These are phyloP conservation scores for Botrytis byssoidea DNA, from an alignment of 2,329 filamentous ascomycete genomes.

Conservation along the genomic window DNA sequence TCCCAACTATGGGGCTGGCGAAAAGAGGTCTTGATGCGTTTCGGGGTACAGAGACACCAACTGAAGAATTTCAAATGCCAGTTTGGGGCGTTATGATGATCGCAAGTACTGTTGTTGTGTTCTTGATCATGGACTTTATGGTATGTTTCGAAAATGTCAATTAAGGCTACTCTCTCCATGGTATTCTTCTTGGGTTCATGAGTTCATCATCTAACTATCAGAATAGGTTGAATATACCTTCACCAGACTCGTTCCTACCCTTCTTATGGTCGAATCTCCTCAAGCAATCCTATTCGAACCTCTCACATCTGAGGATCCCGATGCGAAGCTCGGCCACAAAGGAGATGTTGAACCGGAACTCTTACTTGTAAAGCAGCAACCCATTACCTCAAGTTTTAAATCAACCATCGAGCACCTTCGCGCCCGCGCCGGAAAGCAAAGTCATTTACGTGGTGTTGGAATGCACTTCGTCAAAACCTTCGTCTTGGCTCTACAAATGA, in stretches of 20 bases:
- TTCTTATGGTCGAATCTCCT: slow-evolving; percentile 62
- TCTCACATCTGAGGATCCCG: slow-evolving; percentile 37
- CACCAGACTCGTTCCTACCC: slow-evolving; percentile 56
- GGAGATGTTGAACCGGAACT: slow-evolving; percentile 43
- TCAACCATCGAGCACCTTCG: slow-evolving; percentile 60
- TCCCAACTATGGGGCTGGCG: not conserved
- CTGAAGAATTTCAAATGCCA: slow-evolving; percentile 26
- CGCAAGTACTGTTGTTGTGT: slow-evolving; percentile 20
- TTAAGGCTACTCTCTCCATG: not conserved
- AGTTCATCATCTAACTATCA: slow-evolving; percentile 23
- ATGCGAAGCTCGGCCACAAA: slow-evolving; percentile 35
- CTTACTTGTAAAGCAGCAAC: slow-evolving; percentile 50
- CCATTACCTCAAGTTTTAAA: slow-evolving; percentile 61
- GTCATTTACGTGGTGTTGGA: slow-evolving; percentile 67
- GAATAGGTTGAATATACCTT: slow-evolving; percentile 54
- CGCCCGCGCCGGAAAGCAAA: slow-evolving; percentile 60
- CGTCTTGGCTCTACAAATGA: slow-evolving; percentile 32
- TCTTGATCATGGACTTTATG: slow-evolving; percentile 23
- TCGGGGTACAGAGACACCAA: not conserved
- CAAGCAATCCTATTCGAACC: slow-evolving; percentile 51
- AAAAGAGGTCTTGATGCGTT: slow-evolving; percentile 2
- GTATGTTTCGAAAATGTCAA: slow-evolving; percentile 20
- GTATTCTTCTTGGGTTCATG: no score
- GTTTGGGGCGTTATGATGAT: slow-evolving; percentile 30
- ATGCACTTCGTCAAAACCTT: slow-evolving; percentile 50